Percentiles rank a stretch among this genome's conserved stretches.
phyloP scores from a whole-genome alignment of 1,284 basidiomycete species.

The Chondrostereum purpureum region DNA sequence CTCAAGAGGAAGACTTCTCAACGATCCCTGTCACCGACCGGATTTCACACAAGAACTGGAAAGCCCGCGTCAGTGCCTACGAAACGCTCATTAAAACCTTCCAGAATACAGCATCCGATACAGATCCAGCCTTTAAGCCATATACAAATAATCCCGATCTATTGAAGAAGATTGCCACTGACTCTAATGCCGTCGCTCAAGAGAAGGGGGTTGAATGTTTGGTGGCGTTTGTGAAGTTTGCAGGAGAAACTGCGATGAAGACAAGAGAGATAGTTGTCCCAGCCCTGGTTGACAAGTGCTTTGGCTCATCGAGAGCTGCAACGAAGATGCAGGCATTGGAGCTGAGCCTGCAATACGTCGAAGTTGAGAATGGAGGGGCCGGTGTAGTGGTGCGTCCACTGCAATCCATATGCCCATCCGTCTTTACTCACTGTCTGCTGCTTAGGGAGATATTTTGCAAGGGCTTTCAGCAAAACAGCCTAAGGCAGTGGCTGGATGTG shows the following conservation, averaged over 20 bases:
- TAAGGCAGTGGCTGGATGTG: slow-evolving; percentile 83
- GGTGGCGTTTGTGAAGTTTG: slow-evolving; percentile 81
- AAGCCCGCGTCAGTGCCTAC: slow-evolving; percentile 92
- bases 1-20: slow-evolving; percentile 92
- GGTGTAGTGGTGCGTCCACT: slow-evolving; percentile 76
- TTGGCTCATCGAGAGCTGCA: slow-evolving; percentile 85
- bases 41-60: slow-evolving; percentile 96
- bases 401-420: slow-evolving; percentile 21
- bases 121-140: slow-evolving; percentile 90
- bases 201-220: slow-evolving; percentile 93
- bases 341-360: slow-evolving; percentile 84
- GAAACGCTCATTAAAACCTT: slow-evolving; percentile 84
- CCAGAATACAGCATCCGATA: slow-evolving; percentile 83
- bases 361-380: slow-evolving; percentile 87
- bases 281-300: slow-evolving; percentile 91
- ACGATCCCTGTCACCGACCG: slow-evolving; percentile 77
- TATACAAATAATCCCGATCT: slow-evolving; percentile 74
- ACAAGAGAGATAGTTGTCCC: slow-evolving; percentile 82
- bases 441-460: slow-evolving; percentile 74
- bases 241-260: slow-evolving; percentile 81
- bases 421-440: slow-evolving; percentile 17
- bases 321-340: slow-evolving; percentile 91
- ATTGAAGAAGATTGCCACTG: slow-evolving; percentile 83
- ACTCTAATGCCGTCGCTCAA: slow-evolving; percentile 96
- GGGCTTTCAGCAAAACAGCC: slow-evolving; percentile 92